These are phyloP conservation scores for Waltergamsia citrina DNA, from an alignment of 2,329 filamentous ascomycete species.

Conservation along the genomic window DNA sequence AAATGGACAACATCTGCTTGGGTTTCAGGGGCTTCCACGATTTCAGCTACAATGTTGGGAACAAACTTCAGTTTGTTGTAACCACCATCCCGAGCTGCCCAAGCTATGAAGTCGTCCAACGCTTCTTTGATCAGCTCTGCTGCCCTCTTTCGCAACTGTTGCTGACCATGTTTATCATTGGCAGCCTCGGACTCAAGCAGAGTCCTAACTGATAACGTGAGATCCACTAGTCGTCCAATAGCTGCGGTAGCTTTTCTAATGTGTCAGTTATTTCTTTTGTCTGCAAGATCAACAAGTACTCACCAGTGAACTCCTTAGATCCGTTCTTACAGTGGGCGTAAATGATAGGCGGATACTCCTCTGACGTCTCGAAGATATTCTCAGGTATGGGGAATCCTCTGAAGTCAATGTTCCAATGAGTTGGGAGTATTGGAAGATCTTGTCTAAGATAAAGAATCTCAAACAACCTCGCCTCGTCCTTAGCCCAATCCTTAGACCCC, in stretches of 20 bases:
- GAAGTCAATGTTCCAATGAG: conserved; percentile 30
- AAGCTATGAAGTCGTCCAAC: conserved; percentile 24
- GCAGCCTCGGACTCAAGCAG: conserved; percentile 23
- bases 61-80: conserved; percentile 22
- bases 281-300: conserved; percentile 1
- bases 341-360: conserved; percentile 22
- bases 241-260: conserved; percentile 28
- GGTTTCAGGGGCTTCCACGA: conserved; percentile 19
- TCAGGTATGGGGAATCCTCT: conserved; percentile 27
- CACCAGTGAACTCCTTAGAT: conserved; percentile 25
- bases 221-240: conserved; percentile 26
- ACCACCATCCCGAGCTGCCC: conserved; percentile 30
- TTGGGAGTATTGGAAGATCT: conserved; percentile 27
- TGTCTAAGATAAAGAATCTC: conserved; percentile 30
- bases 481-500: conserved; percentile 37
- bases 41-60: conserved; percentile 27
- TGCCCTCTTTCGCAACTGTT: conserved; percentile 6
- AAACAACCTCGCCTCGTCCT: conserved; percentile 35
- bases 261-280: neutral
- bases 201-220: conserved; percentile 23
- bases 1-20: conserved; percentile 20
- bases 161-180: conserved; percentile 9
- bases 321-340: conserved; percentile 24
- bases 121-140: conserved; percentile 21
- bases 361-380: conserved; percentile 21